Evolutionary conservation across 306 rosid genomes (phyloP).

Genomic region (Prunus padus): DNA sequence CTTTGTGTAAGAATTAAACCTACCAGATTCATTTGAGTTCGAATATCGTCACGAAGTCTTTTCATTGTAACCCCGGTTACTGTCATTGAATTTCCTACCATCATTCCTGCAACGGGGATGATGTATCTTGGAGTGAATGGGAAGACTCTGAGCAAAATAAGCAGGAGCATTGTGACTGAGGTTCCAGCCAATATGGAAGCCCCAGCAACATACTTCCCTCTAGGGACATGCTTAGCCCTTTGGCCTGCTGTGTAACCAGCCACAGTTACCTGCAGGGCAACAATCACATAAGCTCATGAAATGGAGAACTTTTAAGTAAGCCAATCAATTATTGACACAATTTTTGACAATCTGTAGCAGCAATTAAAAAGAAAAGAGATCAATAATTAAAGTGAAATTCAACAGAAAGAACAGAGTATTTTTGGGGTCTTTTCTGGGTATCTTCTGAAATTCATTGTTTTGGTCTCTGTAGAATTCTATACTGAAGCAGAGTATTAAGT

Average conservation of each 20-base stretch:
- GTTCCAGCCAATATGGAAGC: constrained; percentile 84
- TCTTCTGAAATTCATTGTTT: not conserved
- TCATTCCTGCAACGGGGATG: constrained; percentile 91
- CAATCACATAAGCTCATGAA: not conserved
- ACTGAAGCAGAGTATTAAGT: not conserved
- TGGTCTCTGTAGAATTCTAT: not conserved
- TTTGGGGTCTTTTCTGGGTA: no score
- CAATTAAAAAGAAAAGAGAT: not conserved
- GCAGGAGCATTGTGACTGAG: constrained; percentile 64
- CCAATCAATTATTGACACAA: not conserved
- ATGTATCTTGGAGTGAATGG: constrained; percentile 94
- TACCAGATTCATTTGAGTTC: constrained; percentile 71
- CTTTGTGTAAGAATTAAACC: not conserved
- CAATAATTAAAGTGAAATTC: no score
- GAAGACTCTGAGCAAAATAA: constrained; percentile 62
- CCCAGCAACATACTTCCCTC: constrained; percentile 76
- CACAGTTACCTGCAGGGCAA: constrained; percentile 50
- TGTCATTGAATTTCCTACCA: constrained; percentile 96
- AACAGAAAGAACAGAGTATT: not conserved
- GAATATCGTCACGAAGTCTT: constrained; percentile 80
- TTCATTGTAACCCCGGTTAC: constrained; percentile 98
- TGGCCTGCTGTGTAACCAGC: constrained; percentile 96
- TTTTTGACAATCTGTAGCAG: not conserved
- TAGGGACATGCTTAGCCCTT: constrained; percentile 86
- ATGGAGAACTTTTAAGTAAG: not conserved